Conservation (phyloP, 2,329 filamentous ascomycete species). For the Cladorrhinum sp. region DNA sequence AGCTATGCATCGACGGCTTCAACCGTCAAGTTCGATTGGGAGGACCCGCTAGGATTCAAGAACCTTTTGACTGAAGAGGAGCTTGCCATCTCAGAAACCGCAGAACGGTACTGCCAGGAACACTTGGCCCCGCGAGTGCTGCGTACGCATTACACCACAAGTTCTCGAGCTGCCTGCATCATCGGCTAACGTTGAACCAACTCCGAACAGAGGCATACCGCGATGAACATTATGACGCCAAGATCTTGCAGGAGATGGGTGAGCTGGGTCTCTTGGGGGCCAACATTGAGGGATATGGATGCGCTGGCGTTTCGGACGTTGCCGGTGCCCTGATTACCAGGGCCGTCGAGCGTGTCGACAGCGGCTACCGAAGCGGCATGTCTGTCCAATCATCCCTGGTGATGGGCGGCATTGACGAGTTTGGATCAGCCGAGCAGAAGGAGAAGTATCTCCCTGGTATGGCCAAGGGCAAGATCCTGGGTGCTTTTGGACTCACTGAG, state of each 20-base stretch:
- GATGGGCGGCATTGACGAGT: constrained; percentile 84
- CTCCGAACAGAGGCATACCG: constrained; percentile 49
- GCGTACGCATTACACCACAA: constrained; percentile 52
- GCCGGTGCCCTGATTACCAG: constrained; percentile 80
- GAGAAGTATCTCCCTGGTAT: constrained; percentile 73
- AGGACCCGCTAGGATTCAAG: constrained; percentile 76
- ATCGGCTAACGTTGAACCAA: constrained; percentile 4
- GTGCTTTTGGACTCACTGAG: constrained; percentile 82
- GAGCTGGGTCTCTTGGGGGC: constrained; percentile 77
- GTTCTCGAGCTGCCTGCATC: neutral
- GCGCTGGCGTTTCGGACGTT: constrained; percentile 77
- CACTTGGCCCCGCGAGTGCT: constrained; percentile 79
- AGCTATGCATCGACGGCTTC: constrained; percentile 23
- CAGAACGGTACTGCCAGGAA: constrained; percentile 92
- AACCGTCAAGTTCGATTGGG: constrained; percentile 70
- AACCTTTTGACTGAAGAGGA: constrained; percentile 87
- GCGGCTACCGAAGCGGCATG: constrained; percentile 82
- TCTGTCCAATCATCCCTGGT: constrained; percentile 82
- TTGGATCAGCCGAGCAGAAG: constrained; percentile 76
- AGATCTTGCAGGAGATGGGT: constrained; percentile 82
- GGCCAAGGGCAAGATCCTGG: constrained; percentile 72
- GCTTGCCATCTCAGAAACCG: constrained; percentile 82
- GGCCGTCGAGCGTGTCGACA: constrained; percentile 82
- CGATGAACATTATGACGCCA: constrained; percentile 75
- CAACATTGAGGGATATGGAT: constrained; percentile 79